Percentiles rank a stretch among this genome's conserved stretches.
phyloP scores from a whole-genome alignment of 331 rosid species.

The Quercus tomentella region DNA sequence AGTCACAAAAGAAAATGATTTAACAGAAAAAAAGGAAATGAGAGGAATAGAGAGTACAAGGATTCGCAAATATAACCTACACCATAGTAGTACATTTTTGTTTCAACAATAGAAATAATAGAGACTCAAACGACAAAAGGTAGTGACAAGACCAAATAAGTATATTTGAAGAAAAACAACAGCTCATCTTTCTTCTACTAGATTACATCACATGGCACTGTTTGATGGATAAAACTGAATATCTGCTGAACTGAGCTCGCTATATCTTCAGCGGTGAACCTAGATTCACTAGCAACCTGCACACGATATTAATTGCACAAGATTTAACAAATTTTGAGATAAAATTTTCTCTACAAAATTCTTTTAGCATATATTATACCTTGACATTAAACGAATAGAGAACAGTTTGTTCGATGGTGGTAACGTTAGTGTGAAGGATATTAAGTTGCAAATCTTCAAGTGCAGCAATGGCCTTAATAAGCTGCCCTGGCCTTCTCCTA shows the following conservation, averaged over 20 bases:
- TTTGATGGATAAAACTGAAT: slow-evolving; percentile 81
- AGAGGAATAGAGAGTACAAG: not conserved
- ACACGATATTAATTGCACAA: slow-evolving; percentile 1
- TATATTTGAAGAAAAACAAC: not conserved
- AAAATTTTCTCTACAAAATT: not conserved
- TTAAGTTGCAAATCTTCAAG: slow-evolving; percentile 87
- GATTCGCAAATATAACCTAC: not conserved
- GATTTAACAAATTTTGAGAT: too few relatives aligned
- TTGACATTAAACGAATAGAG: slow-evolving; percentile 93
- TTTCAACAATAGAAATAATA: not conserved
- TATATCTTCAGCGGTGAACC: slow-evolving; percentile 87
- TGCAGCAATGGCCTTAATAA: slow-evolving; percentile 83
- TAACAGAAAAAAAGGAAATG: not conserved
- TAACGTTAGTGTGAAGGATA: slow-evolving; percentile 90
- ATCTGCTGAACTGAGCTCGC: slow-evolving; percentile 94
- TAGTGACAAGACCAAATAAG: slow-evolving; percentile 1
- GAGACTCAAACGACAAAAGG: slow-evolving; percentile 2
- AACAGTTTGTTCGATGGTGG: slow-evolving; percentile 95
- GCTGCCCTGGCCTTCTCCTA: slow-evolving; percentile 86
- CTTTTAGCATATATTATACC: slow-evolving; percentile 29
- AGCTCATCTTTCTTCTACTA: not conserved
- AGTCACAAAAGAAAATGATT: not conserved
- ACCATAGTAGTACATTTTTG: not conserved
- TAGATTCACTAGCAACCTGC: slow-evolving; percentile 81
- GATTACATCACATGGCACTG: slow-evolving; percentile 44